Base-by-base conservation (phyloP, 495 filamentous ascomycete species). In the Platismatia glauca region DNA sequence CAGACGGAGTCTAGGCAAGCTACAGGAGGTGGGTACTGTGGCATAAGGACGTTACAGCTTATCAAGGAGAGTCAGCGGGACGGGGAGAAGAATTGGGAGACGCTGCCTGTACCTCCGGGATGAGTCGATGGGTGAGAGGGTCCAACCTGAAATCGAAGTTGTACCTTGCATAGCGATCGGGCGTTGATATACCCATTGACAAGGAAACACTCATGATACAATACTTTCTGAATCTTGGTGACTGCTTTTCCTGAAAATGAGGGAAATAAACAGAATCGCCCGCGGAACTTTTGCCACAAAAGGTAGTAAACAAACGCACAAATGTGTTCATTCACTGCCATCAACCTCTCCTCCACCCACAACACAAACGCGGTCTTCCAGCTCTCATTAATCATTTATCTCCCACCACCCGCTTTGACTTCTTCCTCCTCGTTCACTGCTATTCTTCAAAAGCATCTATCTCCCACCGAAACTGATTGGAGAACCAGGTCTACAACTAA, bases 71-170 rank as follows among this genome's bases (percentile, higher is more conserved):
- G 78, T 38, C 73, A 74, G 34, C 63, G 76, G 63, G 71, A 76
- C 46, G 82, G 78, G 1, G 77, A 81, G 38, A 79, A 81, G 60
- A 78, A 78, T 13, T 87, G 77, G 74, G 81, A 83, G 66, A 81
- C 55, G 66, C 70, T 73, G 63, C 57, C 68, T 16, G 66, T 75
- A 37, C 72, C 74, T 41, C 46, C 60, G 27, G 57, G 60, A n/a
- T 66, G 37, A 68, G 18, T 41, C 31, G 18, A 48, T 61, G 41
- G 16, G 34, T 52, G 44, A 27, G 31, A 34, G n/a, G 20, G 35
- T 44, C 27, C 22, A n/a, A 37, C 11, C 15, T n/a, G n/a, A n/a
- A n/a, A n/a, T n/a, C n/a, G n/a, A n/a, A n/a, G n/a, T n/a, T 37
- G 31, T 56, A 62, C 20, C 11, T 57, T 62, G 52, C 53, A 27